Base-by-base conservation (phyloP, 805 yeast genomes). In the Starmerella gropengiesseri region DNA sequence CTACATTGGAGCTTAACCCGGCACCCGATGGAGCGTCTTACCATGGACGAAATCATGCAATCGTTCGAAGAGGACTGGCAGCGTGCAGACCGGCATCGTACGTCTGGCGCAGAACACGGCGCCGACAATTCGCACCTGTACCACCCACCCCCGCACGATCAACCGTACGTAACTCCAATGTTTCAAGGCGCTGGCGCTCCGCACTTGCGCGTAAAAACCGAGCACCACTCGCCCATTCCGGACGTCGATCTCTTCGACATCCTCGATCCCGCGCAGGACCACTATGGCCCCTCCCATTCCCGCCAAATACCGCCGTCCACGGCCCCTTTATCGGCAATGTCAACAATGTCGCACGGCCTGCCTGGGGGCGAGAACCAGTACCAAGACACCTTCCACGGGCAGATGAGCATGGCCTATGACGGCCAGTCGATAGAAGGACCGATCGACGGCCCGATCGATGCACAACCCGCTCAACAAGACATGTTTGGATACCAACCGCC, bases 51-150 rank as follows among this genome's bases (percentile, higher is more conserved):
- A 20, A 22, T 34, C 17, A 34, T 34, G 23, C 29, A 34, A 14
- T 34, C 37, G 11, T 34, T 34, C 18, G 37, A 34, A 14, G 37
- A 34, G 20, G 37, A 34, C n/a, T 9, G 23, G 37, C 37, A 34
- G 23, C 37, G 37, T 11, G 14, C 28, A 7, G 37, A 34, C 21
- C 37, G 37, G 2, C 29, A 14, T 7, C 37, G 7, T 9, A 4
- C 20, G 14, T 29, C 4, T 5, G 16, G 20, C 14, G n/a, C 37
- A 5, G 29, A 34, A 1, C 8, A 21, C 29, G 17, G 13, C 20
- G 11, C 17, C 11, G 9, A 9, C 21, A 13, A 21, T 7, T n/a
- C 29, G 3, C 29, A 7, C 19, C 5, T 34, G n/a, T n/a, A n/a
- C n/a, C n/a, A n/a, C n/a, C n/a, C n/a, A n/a, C n/a, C n/a, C n/a